Evolutionary conservation across 208 protist genomes (phyloP), one percentile per base, ranked within the genome.

Genomic region (Leishmania aethiopica): DNA sequence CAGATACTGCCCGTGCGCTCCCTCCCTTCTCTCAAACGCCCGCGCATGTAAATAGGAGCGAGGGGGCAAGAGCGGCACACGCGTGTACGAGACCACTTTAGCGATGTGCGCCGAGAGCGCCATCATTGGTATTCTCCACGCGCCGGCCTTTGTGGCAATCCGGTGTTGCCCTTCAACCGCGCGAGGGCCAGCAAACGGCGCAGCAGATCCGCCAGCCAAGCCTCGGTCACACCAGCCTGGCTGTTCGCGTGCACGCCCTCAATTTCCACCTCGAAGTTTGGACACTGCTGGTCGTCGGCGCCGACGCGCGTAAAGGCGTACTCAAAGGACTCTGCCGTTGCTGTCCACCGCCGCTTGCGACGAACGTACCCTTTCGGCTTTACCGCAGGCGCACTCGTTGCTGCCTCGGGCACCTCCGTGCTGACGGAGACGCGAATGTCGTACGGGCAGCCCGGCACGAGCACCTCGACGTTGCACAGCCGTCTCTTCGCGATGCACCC

Each of bases 241-340:
- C 66, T 32, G 37, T 90, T 78, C 28, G 37, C 82, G 51, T 93
- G 92, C 10, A 88, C 78, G 13, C 83, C 89, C 82, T 97, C 94
- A 7, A 97, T 32, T 79, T 97, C 94, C 51, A 97, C 92, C 73
- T 97, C 94, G 70, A 85, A 94, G 77, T 37, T 78, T 6, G 75
- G 53, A 2, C 70, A 35, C 32, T 70, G 51, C 1, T 88, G 64
- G 47, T 59, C 78, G 62, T 35, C 64, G 35, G 84, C 77, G 25
- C 49, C 74, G 32, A 95, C 90, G 6, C 77, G 60, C 19, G 94
- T 97, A 53, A 94, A 66, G 82, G 94, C 94, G 83, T 96, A 97
- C 75, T 90, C 80, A 64, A 89, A 91, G 17, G 69, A 75, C 3
- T 71, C 87, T n/a, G 91, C 86, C 13, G 53, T 76, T 45, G 93